These are phyloP conservation scores for Paramecium sonneborni DNA, from an alignment of 73 alveolate species.

Conservation along the genomic window DNA sequence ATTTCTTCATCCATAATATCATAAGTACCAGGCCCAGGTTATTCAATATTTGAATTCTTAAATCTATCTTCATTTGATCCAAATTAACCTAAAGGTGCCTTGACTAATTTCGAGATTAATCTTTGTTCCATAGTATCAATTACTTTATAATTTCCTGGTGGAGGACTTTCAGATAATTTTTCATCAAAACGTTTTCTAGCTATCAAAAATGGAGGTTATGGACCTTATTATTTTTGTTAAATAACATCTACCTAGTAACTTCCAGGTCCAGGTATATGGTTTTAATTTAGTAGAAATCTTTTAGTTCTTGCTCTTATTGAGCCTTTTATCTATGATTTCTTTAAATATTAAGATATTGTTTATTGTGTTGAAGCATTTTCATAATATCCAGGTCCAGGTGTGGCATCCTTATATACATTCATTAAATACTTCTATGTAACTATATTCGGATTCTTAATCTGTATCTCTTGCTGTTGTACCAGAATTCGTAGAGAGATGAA, in stretches of 20 bases:
- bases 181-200: not conserved
- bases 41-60: not conserved
- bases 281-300: not conserved
- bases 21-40: constrained; percentile 65
- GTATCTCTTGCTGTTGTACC: not conserved
- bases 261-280: constrained; percentile 31
- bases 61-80: constrained; percentile 55
- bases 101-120: constrained; percentile 1
- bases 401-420: constrained; percentile 6
- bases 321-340: not conserved
- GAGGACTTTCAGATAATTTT: not conserved
- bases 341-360: not conserved
- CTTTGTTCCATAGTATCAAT: constrained; percentile 43
- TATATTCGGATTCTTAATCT: not conserved
- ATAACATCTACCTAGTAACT: not conserved
- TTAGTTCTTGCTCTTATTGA: not conserved
- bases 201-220: not conserved
- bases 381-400: constrained; percentile 68
- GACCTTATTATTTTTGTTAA: not conserved
- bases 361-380: constrained; percentile 51
- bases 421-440: not conserved
- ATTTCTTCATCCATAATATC: not conserved
- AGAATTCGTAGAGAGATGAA: constrained; percentile 3
- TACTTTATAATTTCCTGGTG: not conserved
- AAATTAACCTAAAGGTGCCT: constrained; percentile 50